Evolutionary conservation across 2,329 filamentous ascomycete species (phyloP), one percentile per base, ranked within the genome.

Genomic region (Huntiella bhutanensis): DNA sequence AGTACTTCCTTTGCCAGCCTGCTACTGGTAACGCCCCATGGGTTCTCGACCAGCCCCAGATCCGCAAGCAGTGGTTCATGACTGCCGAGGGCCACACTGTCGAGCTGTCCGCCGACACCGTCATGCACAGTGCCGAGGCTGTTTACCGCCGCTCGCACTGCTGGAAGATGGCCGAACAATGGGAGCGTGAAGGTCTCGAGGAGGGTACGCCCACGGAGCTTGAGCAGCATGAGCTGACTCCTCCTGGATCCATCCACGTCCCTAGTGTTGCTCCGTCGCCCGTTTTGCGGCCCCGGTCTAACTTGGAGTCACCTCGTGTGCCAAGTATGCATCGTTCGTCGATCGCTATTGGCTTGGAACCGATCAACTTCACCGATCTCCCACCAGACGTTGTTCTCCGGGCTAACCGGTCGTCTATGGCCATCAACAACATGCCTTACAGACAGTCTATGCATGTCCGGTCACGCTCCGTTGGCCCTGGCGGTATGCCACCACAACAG

Each of bases 1-100:
- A 88, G 58, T 85, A 88, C 61, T 91, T 88, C 64, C 66, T 88
- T 22, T 87, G 82, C 59, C 70, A 84, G 56, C 75, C 81, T 3
- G 78, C 82, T 0, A 73, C 81, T 55, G 79, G 78, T 13, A 77
- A 77, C 46, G 68, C 75, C 0, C 82, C 83, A 0, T 91, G 83
- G 83, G 67, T 77, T 40, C 72, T 75, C 46, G 79, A 80, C 45
- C 72, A 73, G 34, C 66, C 69, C 33, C 65, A 74, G 41, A 70
- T 79, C 11, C 71, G 73, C 54, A 77, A 76, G 63, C 75, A 76
- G 55, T 84, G 80, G 80, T 84, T 82, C 59, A 74, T 80, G 52
- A 74, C 82, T 4, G 77, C 81, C 2, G 83, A 80, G 13, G 69
- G 70, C 32, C 53, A 57, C 16, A 50, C 45, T 5, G 73, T 76